Evolutionary conservation across 2,329 filamentous ascomycete species (phyloP).

Genomic region (Nothophoma quercina): DNA sequence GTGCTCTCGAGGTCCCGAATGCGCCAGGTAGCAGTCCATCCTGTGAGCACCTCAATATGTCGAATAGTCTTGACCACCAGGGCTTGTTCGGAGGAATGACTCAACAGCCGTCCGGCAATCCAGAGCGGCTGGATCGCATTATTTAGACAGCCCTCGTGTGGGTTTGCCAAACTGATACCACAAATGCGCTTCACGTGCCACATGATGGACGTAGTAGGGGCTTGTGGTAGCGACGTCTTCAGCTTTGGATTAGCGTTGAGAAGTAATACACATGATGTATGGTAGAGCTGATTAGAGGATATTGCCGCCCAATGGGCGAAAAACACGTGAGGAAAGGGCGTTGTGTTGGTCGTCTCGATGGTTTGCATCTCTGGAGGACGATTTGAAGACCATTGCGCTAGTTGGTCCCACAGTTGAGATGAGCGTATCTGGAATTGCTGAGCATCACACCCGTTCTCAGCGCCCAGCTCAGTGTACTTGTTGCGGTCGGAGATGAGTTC

Average conservation of each 20-base stretch:
- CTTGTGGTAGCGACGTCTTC: conserved; percentile 36
- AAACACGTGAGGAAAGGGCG: conserved; percentile 61
- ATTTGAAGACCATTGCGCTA: conserved; percentile 58
- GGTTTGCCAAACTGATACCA: conserved; percentile 64
- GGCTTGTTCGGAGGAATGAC: conserved; percentile 56
- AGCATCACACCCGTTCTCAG: conserved; percentile 55
- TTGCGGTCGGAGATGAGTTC: conserved; percentile 61
- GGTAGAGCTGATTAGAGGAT: conserved; percentile 65
- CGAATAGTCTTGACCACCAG: conserved; percentile 55
- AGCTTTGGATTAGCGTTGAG: conserved; percentile 54
- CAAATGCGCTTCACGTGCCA: conserved; percentile 66
- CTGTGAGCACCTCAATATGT: conserved; percentile 60
- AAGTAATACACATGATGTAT: conserved; percentile 63
- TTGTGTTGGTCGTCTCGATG: conserved; percentile 53
- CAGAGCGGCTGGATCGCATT: conserved; percentile 67
- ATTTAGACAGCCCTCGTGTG: conserved; percentile 63
- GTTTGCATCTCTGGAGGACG: conserved; percentile 59
- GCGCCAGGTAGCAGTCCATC: conserved; percentile 64
- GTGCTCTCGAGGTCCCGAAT: conserved; percentile 59
- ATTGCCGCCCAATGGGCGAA: conserved; percentile 64
- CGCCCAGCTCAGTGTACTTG: conserved; percentile 57
- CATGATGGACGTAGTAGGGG: conserved; percentile 52
- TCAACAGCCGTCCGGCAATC: conserved; percentile 63
- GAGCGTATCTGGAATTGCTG: conserved; percentile 56
- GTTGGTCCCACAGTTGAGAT: conserved; percentile 58